Conservation (phyloP, 305 asterid genomes). For the Fraxinus nigra region DNA sequence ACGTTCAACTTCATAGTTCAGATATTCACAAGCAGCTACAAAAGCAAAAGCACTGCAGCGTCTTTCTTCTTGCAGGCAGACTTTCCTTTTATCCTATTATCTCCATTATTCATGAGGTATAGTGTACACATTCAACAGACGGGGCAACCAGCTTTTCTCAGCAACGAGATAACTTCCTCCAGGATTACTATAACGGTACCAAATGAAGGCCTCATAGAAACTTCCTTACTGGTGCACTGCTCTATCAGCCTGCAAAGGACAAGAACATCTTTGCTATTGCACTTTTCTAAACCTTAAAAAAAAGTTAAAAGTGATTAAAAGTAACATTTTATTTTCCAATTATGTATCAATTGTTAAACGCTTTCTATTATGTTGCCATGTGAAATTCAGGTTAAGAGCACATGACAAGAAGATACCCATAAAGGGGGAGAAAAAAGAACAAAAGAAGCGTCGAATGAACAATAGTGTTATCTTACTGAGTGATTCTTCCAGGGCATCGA, state of each 20-base stretch:
- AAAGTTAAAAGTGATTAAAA: not conserved
- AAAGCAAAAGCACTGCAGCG: not conserved
- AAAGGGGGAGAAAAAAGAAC: not conserved
- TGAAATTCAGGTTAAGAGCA: not conserved
- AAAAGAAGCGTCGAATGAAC: not conserved
- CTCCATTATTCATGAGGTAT: not conserved
- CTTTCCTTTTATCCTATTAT: not conserved
- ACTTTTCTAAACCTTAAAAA: not conserved
- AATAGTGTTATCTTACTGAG: constrained; percentile 41
- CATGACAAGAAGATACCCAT: not conserved
- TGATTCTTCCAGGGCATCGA: constrained; percentile 49
- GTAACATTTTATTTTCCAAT: not conserved
- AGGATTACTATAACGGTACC: constrained; percentile 35
- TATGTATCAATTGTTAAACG: not conserved
- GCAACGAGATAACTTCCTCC: constrained; percentile 46
- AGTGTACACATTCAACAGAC: constrained; percentile 23
- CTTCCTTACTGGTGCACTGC: constrained; percentile 44
- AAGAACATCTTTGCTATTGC: not conserved
- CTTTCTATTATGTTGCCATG: not conserved
- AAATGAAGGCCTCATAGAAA: constrained; percentile 37
- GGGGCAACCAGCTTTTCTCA: constrained; percentile 44
- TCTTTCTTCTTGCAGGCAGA: not conserved
- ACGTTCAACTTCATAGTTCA: not conserved
- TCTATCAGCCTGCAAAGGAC: constrained; percentile 43
- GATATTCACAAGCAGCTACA: not conserved